Base-by-base conservation (phyloP, 2,329 filamentous ascomycete genomes). In the Calonectria multiphialidica region DNA sequence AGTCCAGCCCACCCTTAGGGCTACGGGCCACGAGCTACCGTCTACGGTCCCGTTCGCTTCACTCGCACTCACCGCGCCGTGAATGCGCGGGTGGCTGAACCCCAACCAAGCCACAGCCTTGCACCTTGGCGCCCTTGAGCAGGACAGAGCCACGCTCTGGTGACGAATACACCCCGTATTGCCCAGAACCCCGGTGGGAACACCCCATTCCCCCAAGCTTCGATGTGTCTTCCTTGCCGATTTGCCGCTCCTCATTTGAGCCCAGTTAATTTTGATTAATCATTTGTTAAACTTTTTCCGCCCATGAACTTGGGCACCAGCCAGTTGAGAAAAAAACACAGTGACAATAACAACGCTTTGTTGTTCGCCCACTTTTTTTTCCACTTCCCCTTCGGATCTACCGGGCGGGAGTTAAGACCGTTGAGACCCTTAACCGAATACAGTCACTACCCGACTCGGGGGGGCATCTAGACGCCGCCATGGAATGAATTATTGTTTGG, bases 101-200 rank as follows among this genome's bases (percentile, higher is more conserved):
- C 55, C 62, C n/a, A 37, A 49, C 68, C 68, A 25, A 71, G 62
- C 68, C 68, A 71, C 55, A 57, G 61, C 33, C 59, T 57, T 49
- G 7, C 67, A 53, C 15, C 40, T 65, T 47, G 49, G 33, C 37
- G 6, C 50, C 44, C 44, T 23, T 42, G 42, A 16, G 49, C 47
- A 16, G 21, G 30, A 42, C 64, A 55, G 64, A 71, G 69, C 69
- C 69, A 71, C 69, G 21, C 47, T 47, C 55, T 45, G 55, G 64
- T 71, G 69, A 71, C 69, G 69, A 71, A 71, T 71, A 49, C 69
- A 64, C 69, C 64, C 69, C 57, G 63, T 67, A 71, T 71, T 71
- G 9, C 37, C 45, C 33, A 16, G 8, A 45, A 15, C 18, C 16
- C 16, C 15, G 37, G 69, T 66, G 69, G 69, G 28, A 21, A 23